Evolutionary conservation across 257 asterid species (phyloP).

Genomic region (Primulina huaijiensis): DNA sequence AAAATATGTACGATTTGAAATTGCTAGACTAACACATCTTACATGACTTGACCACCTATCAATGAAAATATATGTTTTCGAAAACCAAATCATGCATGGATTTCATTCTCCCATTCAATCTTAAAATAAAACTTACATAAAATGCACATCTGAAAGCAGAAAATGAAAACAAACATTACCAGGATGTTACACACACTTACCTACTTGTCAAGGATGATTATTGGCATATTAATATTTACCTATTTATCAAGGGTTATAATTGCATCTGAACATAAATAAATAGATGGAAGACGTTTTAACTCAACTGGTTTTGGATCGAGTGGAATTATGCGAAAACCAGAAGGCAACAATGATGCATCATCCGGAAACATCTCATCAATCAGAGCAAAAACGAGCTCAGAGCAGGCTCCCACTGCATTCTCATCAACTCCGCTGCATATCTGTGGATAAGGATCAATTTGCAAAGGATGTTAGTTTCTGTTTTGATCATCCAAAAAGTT

Average conservation of each 20-base stretch:
- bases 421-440: constrained; percentile 95
- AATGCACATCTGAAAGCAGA: neutral
- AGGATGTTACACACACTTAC: neutral
- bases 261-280: neutral
- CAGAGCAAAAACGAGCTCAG: constrained; percentile 94
- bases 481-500: neutral
- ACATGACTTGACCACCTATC: neutral
- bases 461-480: constrained; percentile 15
- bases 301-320: constrained; percentile 84
- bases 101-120: neutral
- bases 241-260: neutral
- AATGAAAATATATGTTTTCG: neutral
- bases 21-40: neutral
- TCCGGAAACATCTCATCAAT: constrained; percentile 96
- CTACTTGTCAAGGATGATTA: neutral
- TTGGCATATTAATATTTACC: neutral
- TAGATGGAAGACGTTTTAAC: constrained; percentile 16
- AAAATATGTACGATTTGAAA: too few species aligned
- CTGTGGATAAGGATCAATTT: constrained; percentile 39
- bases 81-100: neutral
- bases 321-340: constrained; percentile 94
- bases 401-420: constrained; percentile 81
- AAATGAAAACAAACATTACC: neutral
- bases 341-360: constrained; percentile 82
- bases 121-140: too few species aligned